Evolutionary conservation across 805 yeast genomes (phyloP), one percentile per base, ranked within the genome.

Genomic region (Saccharomycopsis malanga): DNA sequence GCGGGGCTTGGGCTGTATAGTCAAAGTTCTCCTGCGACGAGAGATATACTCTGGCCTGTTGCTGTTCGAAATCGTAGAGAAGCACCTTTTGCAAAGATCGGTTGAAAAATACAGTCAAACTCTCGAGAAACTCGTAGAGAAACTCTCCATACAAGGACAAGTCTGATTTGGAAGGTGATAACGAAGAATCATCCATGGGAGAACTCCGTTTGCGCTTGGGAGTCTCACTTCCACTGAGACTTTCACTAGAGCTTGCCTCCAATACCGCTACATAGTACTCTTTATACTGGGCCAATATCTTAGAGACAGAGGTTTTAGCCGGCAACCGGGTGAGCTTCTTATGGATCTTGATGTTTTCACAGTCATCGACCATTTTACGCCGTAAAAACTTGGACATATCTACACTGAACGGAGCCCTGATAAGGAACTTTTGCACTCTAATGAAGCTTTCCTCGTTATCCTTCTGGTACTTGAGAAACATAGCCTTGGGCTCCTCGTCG

Each of bases 271-370:
- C 21, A 36, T 41, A 57, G 2, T 60, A 58, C 35, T 66, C 61
- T 61, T 79, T 87, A 15, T 45, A 45, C 23, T 71, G 70, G 6
- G 61, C 56, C 5, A 91, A 59, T 2, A 87, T 73, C 2, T 65
- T 67, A 1, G 69, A 66, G 1, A 85, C 83, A 0, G 77, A 71
- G 2, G 69, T 68, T 34, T 63, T 63, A 14, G 76, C 69, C 0
- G 96, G 96, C 35, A 89, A 61, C 21, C 72, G 64, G 2, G 85
- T 74, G 36, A 87, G 62, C 60, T 79, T 77, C 42, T 82, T 80
- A 54, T 87, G 83, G 55, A 83, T 83, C 1, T 97, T 87, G 27
- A 91, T 73, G 54, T 71, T 71, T 62, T 89, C 96, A 97, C 98
- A 91, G 67, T 91, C 98, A 61, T 86, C 87, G 1, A 89, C 94